Evolutionary conservation across 2,329 filamentous ascomycete genomes (phyloP).

Genomic region (Paecilomyces fulvus): DNA sequence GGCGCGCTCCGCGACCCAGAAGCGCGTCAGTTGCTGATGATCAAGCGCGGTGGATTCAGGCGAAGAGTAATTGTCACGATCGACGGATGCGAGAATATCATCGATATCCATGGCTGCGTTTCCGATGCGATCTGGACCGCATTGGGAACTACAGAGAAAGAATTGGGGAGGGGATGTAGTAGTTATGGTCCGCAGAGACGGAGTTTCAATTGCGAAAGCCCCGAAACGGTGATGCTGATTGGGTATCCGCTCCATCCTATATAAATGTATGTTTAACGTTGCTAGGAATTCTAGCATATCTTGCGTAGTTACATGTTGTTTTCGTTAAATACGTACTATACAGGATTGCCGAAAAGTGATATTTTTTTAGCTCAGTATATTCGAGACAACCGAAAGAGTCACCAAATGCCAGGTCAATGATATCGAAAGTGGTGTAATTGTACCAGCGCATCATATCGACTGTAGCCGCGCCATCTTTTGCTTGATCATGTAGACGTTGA

Average conservation of each 20-base stretch:
- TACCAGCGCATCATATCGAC: slow-evolving; percentile 7
- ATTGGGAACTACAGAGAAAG: slow-evolving; percentile 8
- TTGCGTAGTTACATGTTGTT: too few species aligned
- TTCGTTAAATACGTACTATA: too few species aligned
- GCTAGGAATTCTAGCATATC: too few species aligned
- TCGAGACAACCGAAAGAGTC: slow-evolving; percentile 19
- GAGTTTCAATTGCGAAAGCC: not conserved
- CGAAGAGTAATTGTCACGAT: slow-evolving; percentile 44
- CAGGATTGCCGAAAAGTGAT: too few species aligned
- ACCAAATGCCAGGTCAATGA: slow-evolving; percentile 9
- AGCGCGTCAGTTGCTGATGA: slow-evolving; percentile 79
- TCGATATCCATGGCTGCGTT: slow-evolving; percentile 60
- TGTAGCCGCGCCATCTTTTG: not conserved
- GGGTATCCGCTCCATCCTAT: not conserved
- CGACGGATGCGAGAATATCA: slow-evolving; percentile 68
- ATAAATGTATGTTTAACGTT: too few species aligned
- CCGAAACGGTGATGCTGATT: not conserved
- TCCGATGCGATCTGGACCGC: slow-evolving; percentile 10
- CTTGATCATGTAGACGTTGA: slow-evolving; percentile 1
- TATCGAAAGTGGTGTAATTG: slow-evolving; percentile 12
- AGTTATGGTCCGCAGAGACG: not conserved
- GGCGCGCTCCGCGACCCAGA: slow-evolving; percentile 86
- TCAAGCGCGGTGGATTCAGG: slow-evolving; percentile 47
- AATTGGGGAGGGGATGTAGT: not conserved
- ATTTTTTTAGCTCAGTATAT: not conserved